Conservation (phyloP, 179 eudicot species). For the Sideroxylon spinosum region DNA sequence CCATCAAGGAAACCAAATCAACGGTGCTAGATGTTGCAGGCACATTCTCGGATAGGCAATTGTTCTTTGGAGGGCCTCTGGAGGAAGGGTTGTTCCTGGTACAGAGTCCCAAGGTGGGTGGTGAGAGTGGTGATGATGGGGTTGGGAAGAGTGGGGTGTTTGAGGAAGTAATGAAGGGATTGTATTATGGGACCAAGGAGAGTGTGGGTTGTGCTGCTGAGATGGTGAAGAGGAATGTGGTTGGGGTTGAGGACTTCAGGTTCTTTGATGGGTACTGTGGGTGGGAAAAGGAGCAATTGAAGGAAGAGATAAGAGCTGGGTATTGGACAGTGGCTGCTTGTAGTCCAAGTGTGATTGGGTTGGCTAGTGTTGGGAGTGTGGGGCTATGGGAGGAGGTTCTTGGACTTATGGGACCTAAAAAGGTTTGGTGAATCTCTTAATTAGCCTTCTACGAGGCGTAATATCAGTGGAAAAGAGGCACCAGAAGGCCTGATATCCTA, state of each 20-base stretch:
- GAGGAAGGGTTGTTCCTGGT: conserved; percentile 68
- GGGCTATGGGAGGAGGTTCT: conserved; percentile 87
- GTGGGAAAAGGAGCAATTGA: conserved; percentile 76
- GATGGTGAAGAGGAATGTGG: conserved; percentile 81
- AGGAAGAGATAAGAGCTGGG: conserved; percentile 72
- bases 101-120: conserved; percentile 31
- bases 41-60: conserved; percentile 53
- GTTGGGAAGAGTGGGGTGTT: conserved; percentile 59
- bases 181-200: conserved; percentile 75
- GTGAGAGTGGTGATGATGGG: conserved; percentile 31
- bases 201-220: conserved; percentile 76
- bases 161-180: conserved; percentile 76
- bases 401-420: conserved; percentile 67
- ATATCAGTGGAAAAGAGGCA: too few species aligned
- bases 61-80: conserved; percentile 81
- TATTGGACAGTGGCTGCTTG: conserved; percentile 89
- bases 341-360: conserved; percentile 64
- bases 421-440: conserved; percentile 49
- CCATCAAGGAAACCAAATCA: conserved; percentile 79
- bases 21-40: conserved; percentile 49
- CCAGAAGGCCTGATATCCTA: background rate
- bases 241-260: conserved; percentile 52
- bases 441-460: too few species aligned
- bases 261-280: conserved; percentile 95
- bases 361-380: conserved; percentile 41